phyloP scores from a whole-genome alignment of 768 basidiomycete species.

The Amylocystis lapponica region DNA sequence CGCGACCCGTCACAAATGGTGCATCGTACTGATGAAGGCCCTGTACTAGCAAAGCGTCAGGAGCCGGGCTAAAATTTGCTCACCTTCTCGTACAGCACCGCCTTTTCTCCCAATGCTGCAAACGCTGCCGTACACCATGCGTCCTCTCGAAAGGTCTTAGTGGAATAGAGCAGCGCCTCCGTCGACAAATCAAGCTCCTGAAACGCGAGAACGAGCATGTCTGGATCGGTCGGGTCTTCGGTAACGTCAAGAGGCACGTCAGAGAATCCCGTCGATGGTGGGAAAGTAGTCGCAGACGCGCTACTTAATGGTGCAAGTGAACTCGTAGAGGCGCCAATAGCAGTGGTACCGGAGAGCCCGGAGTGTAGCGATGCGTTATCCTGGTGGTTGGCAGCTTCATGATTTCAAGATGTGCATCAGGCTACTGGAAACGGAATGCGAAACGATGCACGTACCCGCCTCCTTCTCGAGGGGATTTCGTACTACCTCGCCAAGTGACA shows the following conservation, averaged over 20 bases:
- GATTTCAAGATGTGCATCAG: too few relatives aligned
- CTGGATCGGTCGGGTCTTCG: slow-evolving; percentile 40
- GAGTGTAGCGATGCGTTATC: too few relatives aligned
- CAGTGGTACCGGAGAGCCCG: too few relatives aligned
- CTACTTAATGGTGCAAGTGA: too few relatives aligned
- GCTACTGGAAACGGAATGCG: too few relatives aligned
- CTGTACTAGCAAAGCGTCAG: too few relatives aligned
- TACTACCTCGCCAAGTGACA: slow-evolving; percentile 15
- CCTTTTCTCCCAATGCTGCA: slow-evolving; percentile 66
- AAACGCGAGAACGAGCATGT: slow-evolving; percentile 70
- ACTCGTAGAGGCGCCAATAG: too few relatives aligned
- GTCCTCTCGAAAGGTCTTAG: slow-evolving; percentile 58
- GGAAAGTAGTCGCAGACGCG: background rate
- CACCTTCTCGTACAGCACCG: slow-evolving; percentile 62
- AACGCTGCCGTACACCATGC: slow-evolving; percentile 65
- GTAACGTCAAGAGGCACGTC: slow-evolving; percentile 5
- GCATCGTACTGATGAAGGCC: background rate
- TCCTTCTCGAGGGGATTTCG: background rate
- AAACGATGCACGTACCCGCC: background rate
- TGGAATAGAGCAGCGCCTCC: slow-evolving; percentile 70
- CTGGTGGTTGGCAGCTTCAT: too few relatives aligned
- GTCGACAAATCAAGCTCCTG: slow-evolving; percentile 79
- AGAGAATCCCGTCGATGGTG: slow-evolving; percentile 6
- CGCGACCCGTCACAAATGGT: background rate
- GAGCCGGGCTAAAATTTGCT: background rate